Percentiles rank a stretch among this genome's conserved stretches.
phyloP scores from a whole-genome alignment of 805 yeast species.

The Candida orba region DNA sequence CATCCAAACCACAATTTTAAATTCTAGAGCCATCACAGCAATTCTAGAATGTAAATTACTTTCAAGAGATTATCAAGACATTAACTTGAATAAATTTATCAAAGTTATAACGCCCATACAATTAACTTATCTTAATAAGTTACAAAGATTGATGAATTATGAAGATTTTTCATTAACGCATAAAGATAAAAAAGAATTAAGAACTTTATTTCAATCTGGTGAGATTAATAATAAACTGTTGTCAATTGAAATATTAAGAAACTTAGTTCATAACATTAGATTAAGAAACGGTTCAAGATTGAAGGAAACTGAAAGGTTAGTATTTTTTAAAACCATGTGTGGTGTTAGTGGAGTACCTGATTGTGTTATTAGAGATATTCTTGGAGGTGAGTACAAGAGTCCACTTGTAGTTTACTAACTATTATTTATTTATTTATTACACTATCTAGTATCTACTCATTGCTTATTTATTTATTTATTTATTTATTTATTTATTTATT shows the following conservation, averaged over 20 bases:
- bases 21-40: no score
- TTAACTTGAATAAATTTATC: no score
- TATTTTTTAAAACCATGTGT: conserved; percentile 5
- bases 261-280: not conserved
- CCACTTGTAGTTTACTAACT: not conserved
- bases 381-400: not conserved
- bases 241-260: conserved; percentile 5
- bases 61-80: no score
- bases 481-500: not conserved
- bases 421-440: conserved; percentile 2
- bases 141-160: not conserved
- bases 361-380: not conserved
- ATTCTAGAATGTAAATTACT: no score
- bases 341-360: conserved; percentile 1
- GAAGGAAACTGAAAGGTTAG: conserved; percentile 6
- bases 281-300: not conserved
- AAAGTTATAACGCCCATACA: no score
- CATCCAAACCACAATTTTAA: no score
- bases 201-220: no score
- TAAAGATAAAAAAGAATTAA: conserved; percentile 1
- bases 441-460: no score
- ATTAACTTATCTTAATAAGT: no score
- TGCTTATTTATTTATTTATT: conserved; percentile 1
- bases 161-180: conserved; percentile 5
- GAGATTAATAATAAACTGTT: not conserved